Evolutionary conservation across 345 rosid genomes (phyloP).

Genomic region (Hirschfeldia incana): DNA sequence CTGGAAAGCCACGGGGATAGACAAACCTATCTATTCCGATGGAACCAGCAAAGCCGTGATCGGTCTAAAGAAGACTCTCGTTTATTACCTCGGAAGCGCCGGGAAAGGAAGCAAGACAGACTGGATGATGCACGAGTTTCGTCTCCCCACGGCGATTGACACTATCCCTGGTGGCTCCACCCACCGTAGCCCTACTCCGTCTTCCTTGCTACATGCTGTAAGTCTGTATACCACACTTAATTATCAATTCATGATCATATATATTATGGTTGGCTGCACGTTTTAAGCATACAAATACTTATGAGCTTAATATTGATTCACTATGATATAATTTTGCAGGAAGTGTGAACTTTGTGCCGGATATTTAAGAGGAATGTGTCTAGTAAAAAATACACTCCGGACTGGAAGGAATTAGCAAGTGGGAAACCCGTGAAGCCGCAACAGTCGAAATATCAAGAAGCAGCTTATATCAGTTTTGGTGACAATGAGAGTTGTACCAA

Average conservation of each 20-base stretch:
- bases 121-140: constrained; percentile 99
- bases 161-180: constrained; percentile 21
- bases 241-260: background rate
- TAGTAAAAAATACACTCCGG: constrained; percentile 52
- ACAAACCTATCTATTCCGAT: constrained; percentile 63
- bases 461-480: constrained; percentile 52
- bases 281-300: background rate
- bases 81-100: constrained; percentile 83
- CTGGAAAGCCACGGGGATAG: constrained; percentile 98
- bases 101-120: constrained; percentile 96
- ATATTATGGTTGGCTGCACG: background rate
- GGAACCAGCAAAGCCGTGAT: constrained; percentile 50
- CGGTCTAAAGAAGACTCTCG: constrained; percentile 90
- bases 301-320: background rate
- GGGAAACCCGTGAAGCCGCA: constrained; percentile 31
- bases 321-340: constrained; percentile 43
- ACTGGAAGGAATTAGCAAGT: constrained; percentile 56
- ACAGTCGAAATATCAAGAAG: constrained; percentile 41
- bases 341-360: constrained; percentile 86
- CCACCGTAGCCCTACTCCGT: constrained; percentile 24
- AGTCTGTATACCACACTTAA: constrained; percentile 19
- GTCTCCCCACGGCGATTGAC: constrained; percentile 56
- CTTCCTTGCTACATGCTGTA: constrained; percentile 62
- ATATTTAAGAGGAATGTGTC: constrained; percentile 66
- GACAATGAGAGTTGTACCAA: constrained; percentile 38